These are phyloP conservation scores for Phlegmacium glaucopus DNA, from an alignment of 768 basidiomycete species.

Conservation along the genomic window DNA sequence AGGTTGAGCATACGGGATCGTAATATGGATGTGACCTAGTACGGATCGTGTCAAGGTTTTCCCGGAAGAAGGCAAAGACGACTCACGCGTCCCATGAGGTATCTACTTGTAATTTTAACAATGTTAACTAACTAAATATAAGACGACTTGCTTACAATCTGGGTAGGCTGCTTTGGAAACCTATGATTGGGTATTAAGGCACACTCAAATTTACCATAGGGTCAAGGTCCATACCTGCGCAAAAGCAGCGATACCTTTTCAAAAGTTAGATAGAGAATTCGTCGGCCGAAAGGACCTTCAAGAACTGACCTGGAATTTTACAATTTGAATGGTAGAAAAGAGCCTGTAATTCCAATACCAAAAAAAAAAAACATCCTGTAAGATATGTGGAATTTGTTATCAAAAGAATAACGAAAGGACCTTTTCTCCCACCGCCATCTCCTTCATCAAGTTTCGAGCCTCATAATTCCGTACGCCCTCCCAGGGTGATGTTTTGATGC, in stretches of 20 bases:
- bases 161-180: conserved; percentile 86
- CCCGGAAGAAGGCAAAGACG: background rate
- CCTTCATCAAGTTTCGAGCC: conserved; percentile 80
- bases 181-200: conserved; percentile 29
- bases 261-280: conserved; percentile 3
- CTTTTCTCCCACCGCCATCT: conserved; percentile 75
- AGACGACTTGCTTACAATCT: conserved; percentile 58
- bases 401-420: conserved; percentile 30
- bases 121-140: background rate
- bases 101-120: conserved; percentile 39
- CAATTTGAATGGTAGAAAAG: conserved; percentile 89
- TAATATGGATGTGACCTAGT: conserved; percentile 72
- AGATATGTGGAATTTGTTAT: background rate
- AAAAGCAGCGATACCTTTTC: conserved; percentile 72
- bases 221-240: conserved; percentile 53
- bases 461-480: conserved; percentile 87
- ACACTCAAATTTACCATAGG: conserved; percentile 3
- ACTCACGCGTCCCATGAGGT: conserved; percentile 87
- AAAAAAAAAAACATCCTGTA: background rate
- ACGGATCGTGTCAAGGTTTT: conserved; percentile 1
- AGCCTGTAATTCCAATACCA: conserved; percentile 39
- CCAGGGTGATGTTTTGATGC: conserved; percentile 69
- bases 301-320: conserved; percentile 64
- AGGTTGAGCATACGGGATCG: conserved; percentile 49
- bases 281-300: background rate